phyloP scores from a whole-genome alignment of 257 asterid genomes.

The Penstemon eatonii region DNA sequence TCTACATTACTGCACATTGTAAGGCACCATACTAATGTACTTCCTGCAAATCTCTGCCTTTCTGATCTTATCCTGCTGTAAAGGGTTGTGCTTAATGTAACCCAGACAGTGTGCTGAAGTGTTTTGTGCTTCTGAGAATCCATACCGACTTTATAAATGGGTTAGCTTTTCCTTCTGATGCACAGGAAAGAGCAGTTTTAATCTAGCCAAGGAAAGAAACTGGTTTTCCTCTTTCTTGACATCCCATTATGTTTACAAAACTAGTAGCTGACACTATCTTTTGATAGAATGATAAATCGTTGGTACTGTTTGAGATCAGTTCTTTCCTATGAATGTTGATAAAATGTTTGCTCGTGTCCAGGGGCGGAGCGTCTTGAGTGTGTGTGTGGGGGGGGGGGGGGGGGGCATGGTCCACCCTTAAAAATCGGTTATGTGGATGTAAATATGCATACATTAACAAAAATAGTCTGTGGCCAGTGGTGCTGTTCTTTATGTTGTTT shows the following conservation, averaged over 20 bases:
- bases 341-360: not conserved
- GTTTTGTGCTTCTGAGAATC: not conserved
- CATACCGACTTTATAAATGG: too few species aligned
- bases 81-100: too few species aligned
- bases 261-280: not conserved
- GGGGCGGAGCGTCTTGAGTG: too few species aligned
- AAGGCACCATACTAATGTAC: not conserved
- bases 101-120: too few species aligned
- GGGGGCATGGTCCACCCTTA: too few species aligned
- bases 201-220: not conserved
- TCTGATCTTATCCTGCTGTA: not conserved
- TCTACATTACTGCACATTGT: not conserved
- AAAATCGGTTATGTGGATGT: too few species aligned
- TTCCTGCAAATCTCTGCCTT: not conserved
- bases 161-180: not conserved
- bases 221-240: not conserved
- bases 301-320: not conserved
- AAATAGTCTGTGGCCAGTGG: too few species aligned
- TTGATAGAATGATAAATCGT: not conserved
- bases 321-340: not conserved
- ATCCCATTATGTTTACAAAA: not conserved
- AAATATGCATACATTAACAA: too few species aligned
- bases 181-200: not conserved
- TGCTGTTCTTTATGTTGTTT: too few species aligned
- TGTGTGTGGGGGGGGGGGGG: too few species aligned